These are phyloP conservation scores for Psilocybe cyanescens DNA, from an alignment of 768 basidiomycete species.

Conservation along the genomic window DNA sequence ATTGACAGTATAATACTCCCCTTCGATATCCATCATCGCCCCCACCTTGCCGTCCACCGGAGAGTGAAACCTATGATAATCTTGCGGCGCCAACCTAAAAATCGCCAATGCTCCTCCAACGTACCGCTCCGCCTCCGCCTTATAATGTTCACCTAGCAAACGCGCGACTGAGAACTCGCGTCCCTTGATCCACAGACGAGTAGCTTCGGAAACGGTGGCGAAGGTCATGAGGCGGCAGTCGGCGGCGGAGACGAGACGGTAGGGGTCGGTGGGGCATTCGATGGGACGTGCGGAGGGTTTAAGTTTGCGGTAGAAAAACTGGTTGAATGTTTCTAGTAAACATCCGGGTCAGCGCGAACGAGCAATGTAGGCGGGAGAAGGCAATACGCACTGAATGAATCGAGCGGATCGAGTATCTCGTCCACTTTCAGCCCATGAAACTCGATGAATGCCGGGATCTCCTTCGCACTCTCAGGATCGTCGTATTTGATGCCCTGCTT, in stretches of 20 bases:
- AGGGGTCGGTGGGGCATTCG: slow-evolving; percentile 72
- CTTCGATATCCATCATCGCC: slow-evolving; percentile 78
- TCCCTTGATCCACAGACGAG: slow-evolving; percentile 95
- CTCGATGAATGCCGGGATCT: slow-evolving; percentile 86
- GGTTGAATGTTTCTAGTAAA: slow-evolving; percentile 80
- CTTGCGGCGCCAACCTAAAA: slow-evolving; percentile 93
- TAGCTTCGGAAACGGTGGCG: slow-evolving; percentile 84
- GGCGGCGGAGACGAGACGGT: slow-evolving; percentile 83
- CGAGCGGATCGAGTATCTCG: slow-evolving; percentile 83
- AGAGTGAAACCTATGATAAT: slow-evolving; percentile 93
- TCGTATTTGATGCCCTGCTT: slow-evolving; percentile 74
- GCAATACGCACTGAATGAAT: slow-evolving; percentile 72
- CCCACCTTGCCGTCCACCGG: slow-evolving; percentile 88
- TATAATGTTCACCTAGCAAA: slow-evolving; percentile 81
- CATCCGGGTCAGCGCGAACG: no score
- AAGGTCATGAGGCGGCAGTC: slow-evolving; percentile 97
- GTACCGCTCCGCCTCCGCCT: slow-evolving; percentile 69
- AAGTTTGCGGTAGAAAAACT: slow-evolving; percentile 90
- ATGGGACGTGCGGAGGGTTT: slow-evolving; percentile 81
- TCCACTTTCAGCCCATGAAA: slow-evolving; percentile 86
- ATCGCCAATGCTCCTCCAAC: slow-evolving; percentile 84
- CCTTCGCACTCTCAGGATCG: slow-evolving; percentile 77
- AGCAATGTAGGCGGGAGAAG: not conserved
- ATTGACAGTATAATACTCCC: slow-evolving; percentile 97
- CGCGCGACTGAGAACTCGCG: slow-evolving; percentile 85